Percentiles rank a stretch among this genome's conserved stretches.
Conservation (phyloP, 768 basidiomycete species). For the Fomitopsis pulvina region DNA sequence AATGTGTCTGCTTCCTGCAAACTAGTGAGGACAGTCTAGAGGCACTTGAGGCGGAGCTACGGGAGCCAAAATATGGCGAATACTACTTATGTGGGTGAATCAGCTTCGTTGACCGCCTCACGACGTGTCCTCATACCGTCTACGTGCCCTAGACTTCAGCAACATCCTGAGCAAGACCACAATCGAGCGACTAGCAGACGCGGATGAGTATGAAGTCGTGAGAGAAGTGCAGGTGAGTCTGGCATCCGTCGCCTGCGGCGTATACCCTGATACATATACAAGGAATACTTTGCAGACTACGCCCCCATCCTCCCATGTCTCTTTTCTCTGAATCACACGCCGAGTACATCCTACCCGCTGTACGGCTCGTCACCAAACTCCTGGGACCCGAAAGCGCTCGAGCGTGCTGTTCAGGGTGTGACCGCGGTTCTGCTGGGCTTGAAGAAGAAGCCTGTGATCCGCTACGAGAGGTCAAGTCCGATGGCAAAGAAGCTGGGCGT, state of each 20-base stretch:
- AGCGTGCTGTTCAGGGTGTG: constrained; percentile 75
- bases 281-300: constrained; percentile 99
- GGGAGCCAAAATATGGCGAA: constrained; percentile 91
- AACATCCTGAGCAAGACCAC: constrained; percentile 84
- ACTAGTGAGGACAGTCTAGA: constrained; percentile 77
- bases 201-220: constrained; percentile 95
- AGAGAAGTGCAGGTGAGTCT: constrained; percentile 85
- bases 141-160: constrained; percentile 71
- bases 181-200: constrained; percentile 90
- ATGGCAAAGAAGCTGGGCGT: constrained; percentile 87
- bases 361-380: constrained; percentile 65
- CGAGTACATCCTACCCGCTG: constrained; percentile 53
- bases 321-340: constrained; percentile 80
- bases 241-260: not conserved
- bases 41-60: constrained; percentile 77
- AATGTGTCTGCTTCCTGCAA: constrained; percentile 92
- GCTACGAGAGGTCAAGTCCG: constrained; percentile 88
- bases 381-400: constrained; percentile 74
- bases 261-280: constrained; percentile 16
- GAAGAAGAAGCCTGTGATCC: constrained; percentile 92
- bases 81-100: constrained; percentile 92
- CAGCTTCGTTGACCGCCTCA: constrained; percentile 2
- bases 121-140: not conserved
- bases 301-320: constrained; percentile 79
- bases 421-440: constrained; percentile 84